Conservation (phyloP, 352 stramenopile species). For the Phytopythium sindhum region DNA sequence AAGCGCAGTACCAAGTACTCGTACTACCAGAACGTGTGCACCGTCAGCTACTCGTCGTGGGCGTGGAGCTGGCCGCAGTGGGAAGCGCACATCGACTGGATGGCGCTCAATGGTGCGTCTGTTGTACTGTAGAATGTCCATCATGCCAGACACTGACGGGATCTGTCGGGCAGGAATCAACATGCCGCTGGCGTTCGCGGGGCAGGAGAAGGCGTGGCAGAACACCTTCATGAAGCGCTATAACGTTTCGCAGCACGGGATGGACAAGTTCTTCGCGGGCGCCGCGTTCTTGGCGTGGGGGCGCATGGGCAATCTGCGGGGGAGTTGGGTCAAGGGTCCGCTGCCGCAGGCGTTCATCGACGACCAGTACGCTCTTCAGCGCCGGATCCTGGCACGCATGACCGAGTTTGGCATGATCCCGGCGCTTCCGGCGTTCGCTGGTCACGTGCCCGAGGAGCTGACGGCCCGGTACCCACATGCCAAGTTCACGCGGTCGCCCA, state of each 20-base stretch:
- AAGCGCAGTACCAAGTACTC: slow-evolving; percentile 73
- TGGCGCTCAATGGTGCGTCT: slow-evolving; percentile 79
- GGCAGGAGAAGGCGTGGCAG: slow-evolving; percentile 88
- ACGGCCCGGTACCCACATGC: slow-evolving; percentile 61
- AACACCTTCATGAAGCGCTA: slow-evolving; percentile 80
- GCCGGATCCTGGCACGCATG: slow-evolving; percentile 83
- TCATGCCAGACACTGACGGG: background rate
- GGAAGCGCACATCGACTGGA: slow-evolving; percentile 92
- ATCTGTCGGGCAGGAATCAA: slow-evolving; percentile 62
- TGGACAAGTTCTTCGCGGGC: slow-evolving; percentile 89
- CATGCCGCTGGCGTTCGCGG: slow-evolving; percentile 87
- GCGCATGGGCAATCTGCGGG: slow-evolving; percentile 88
- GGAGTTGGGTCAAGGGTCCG: slow-evolving; percentile 80
- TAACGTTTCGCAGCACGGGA: slow-evolving; percentile 66
- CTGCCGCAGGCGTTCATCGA: slow-evolving; percentile 85
- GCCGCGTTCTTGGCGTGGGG: slow-evolving; percentile 87
- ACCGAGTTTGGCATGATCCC: slow-evolving; percentile 88
- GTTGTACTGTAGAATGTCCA: too few species aligned
- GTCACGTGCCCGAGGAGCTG: slow-evolving; percentile 86
- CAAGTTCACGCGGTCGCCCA: slow-evolving; percentile 77
- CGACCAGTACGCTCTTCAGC: slow-evolving; percentile 69
- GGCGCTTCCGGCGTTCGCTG: slow-evolving; percentile 85
- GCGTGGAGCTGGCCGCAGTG: slow-evolving; percentile 87
- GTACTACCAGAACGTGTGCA: slow-evolving; percentile 93
- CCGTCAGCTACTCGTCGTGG: slow-evolving; percentile 89